phyloP scores from a whole-genome alignment of 2,329 filamentous ascomycete genomes.

The Corniculantispora saksenae region DNA sequence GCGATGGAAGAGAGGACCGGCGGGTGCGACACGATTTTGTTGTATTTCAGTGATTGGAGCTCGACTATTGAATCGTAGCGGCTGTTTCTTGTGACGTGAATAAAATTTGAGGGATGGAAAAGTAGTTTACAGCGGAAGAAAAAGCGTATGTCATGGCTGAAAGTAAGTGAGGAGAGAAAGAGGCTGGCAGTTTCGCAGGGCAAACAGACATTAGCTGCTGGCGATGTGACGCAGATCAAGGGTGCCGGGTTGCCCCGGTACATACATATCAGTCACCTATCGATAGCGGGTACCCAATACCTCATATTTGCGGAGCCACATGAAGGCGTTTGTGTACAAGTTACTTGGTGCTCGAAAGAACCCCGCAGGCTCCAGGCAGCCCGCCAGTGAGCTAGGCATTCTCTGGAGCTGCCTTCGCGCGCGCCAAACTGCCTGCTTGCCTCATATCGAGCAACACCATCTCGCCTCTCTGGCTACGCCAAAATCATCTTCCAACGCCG shows the following conservation, averaged over 20 bases:
- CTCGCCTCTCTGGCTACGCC: background rate
- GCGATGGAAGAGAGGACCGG: background rate
- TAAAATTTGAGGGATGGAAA: background rate
- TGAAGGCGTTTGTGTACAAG: background rate
- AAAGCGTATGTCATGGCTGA: constrained; percentile 13
- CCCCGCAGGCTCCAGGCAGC: constrained; percentile 11
- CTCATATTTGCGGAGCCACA: background rate
- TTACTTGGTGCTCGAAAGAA: background rate
- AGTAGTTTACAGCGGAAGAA: constrained; percentile 4
- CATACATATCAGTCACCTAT: constrained; percentile 20
- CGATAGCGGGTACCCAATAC: constrained; percentile 7
- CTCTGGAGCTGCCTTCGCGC: background rate
- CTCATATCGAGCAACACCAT: constrained; percentile 2
- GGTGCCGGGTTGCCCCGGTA: constrained; percentile 22
- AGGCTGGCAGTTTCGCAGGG: background rate
- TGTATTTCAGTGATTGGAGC: background rate
- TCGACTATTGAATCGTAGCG: background rate
- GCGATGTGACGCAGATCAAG: constrained; percentile 20
- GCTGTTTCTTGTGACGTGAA: background rate
- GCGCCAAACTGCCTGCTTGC: background rate
- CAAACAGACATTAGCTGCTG: constrained; percentile 10
- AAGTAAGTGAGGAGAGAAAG: constrained; percentile 9
- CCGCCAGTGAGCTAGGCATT: background rate
- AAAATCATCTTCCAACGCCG: background rate
- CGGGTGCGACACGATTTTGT: background rate